Evolutionary conservation across 140 eudicot species (phyloP).

Genomic region (Ambrosia hybrid): DNA sequence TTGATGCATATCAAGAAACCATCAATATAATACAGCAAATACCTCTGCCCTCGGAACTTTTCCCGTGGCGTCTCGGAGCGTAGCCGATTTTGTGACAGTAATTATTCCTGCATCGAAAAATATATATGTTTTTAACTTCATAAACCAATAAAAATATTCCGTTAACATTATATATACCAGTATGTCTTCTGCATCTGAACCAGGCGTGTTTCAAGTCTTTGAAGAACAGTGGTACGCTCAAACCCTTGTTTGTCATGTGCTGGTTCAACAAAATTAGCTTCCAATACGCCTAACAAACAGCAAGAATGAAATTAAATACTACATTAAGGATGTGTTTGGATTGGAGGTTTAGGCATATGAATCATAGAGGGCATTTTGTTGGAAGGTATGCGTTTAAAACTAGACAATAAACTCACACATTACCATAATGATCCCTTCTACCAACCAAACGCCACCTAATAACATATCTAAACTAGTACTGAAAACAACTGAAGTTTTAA

Average conservation of each 20-base stretch:
- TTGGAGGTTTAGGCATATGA: no score
- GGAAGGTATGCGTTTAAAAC: no score
- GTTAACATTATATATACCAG: conserved; percentile 47
- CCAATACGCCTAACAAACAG: conserved; percentile 66
- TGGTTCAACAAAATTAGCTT: conserved; percentile 95
- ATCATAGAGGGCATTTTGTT: no score
- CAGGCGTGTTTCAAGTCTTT: conserved; percentile 67
- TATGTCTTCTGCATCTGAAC: conserved; percentile 72
- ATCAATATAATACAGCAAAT: conserved; percentile 1
- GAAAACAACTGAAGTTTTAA: background rate
- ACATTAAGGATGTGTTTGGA: background rate
- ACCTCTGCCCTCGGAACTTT: conserved; percentile 41
- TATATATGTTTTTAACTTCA: conserved; percentile 4
- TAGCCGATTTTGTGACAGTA: conserved; percentile 87
- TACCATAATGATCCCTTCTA: no score
- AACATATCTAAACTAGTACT: background rate
- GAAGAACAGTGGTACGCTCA: conserved; percentile 89
- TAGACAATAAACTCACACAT: no score
- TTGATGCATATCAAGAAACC: background rate
- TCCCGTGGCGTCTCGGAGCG: conserved; percentile 58
- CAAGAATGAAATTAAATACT: background rate
- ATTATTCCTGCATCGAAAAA: conserved; percentile 45
- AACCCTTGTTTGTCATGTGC: conserved; percentile 98
- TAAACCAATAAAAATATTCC: background rate
- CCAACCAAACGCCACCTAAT: no score